Percentiles rank a stretch among this genome's conserved stretches.
These are phyloP conservation scores for Phytophthora capsici DNA, from an alignment of 352 stramenopile genomes.

Conservation along the genomic window DNA sequence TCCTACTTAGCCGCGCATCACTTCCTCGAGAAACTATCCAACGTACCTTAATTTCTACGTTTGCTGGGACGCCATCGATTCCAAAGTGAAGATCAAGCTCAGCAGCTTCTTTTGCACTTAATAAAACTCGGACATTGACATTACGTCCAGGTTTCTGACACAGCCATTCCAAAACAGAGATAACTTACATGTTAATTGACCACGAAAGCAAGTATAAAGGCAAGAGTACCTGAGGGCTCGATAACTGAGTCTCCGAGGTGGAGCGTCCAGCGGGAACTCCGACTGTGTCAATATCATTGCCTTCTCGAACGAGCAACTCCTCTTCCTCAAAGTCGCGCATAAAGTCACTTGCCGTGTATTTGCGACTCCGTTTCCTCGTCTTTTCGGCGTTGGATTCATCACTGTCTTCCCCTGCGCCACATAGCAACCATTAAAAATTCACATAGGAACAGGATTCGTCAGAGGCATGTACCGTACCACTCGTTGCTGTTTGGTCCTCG, in stretches of 20 bases:
- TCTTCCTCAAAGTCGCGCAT: conserved; percentile 85
- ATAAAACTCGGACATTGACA: conserved; percentile 51
- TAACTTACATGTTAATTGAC: too few relatives aligned
- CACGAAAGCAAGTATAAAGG: too few relatives aligned
- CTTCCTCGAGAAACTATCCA: not conserved
- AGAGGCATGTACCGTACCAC: conserved; percentile 36
- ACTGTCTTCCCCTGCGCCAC: conserved; percentile 46
- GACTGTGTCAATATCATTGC: conserved; percentile 22
- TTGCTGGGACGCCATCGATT: conserved; percentile 69
- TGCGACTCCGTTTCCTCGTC: conserved; percentile 50
- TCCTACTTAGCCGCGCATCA: not conserved
- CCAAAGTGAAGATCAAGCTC: conserved; percentile 66
- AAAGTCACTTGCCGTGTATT: conserved; percentile 81
- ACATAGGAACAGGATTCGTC: not conserved
- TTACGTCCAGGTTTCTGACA: conserved; percentile 31
- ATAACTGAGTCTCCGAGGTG: conserved; percentile 27
- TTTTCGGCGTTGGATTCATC: conserved; percentile 45
- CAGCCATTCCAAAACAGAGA: not conserved
- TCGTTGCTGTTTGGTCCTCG: conserved; percentile 23
- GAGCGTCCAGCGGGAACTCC: conserved; percentile 24
- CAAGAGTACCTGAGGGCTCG: conserved; percentile 22
- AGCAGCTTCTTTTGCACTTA: conserved; percentile 68
- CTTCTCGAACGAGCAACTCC: conserved; percentile 45
- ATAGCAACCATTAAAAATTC: not conserved
- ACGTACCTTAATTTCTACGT: conserved; percentile 66